These are phyloP conservation scores for Xerophyta viscosa DNA, from an alignment of 106 monocot species.

Conservation along the genomic window DNA sequence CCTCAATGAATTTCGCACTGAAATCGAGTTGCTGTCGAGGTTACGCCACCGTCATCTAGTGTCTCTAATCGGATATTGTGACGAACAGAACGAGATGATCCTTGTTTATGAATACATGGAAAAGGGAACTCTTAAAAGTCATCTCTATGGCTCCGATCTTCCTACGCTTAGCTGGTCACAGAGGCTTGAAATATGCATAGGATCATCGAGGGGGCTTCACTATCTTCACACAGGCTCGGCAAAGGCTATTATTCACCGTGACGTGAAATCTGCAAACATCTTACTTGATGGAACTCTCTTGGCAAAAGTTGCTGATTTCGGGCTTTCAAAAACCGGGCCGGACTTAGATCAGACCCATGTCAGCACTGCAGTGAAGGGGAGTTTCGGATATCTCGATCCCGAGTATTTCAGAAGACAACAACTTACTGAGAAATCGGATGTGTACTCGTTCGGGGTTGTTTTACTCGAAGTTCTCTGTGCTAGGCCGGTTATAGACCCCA, in stretches of 20 bases:
- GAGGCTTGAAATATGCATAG: constrained; percentile 64
- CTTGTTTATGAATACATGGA: constrained; percentile 81
- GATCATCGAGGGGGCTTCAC: constrained; percentile 66
- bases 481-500: constrained; percentile 62
- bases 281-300: constrained; percentile 57
- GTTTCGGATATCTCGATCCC: constrained; percentile 80
- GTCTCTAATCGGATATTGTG: constrained; percentile 66
- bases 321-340: constrained; percentile 67
- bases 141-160: constrained; percentile 54
- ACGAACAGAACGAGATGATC: constrained; percentile 70
- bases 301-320: constrained; percentile 73
- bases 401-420: constrained; percentile 75
- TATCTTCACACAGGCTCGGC: constrained; percentile 62
- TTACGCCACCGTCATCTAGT: constrained; percentile 75
- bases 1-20: constrained; percentile 62
- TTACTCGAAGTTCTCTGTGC: constrained; percentile 72
- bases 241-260: constrained; percentile 72
- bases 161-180: constrained; percentile 56
- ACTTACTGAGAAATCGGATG: constrained; percentile 70
- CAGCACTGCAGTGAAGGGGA: constrained; percentile 74
- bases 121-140: constrained; percentile 56
- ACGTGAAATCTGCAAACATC: constrained; percentile 74
- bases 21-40: constrained; percentile 60
- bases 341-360: constrained; percentile 80
- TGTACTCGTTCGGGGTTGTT: constrained; percentile 71